Evolutionary conservation across 2,329 filamentous ascomycete species (phyloP), one percentile per base, ranked within the genome.

Genomic region (Huntiella bhutanensis): DNA sequence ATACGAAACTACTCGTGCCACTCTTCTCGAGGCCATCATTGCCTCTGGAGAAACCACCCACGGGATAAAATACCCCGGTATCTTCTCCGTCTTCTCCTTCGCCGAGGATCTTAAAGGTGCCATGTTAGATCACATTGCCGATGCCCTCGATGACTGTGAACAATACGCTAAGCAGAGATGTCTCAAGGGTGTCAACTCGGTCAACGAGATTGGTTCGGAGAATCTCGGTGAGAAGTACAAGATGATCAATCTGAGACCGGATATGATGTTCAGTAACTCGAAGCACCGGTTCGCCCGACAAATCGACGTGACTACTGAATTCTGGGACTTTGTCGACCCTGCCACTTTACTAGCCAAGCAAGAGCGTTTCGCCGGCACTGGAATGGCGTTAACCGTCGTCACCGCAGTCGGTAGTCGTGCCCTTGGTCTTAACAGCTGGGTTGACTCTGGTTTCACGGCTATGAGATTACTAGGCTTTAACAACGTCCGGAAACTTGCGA

Each of bases 291-390:
- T 94, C 36, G 86, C 84, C 4, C 77, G 85, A 52, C 80, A 93
- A 57, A 78, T 96, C 12, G 77, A 95, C 51, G 77, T 94, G 15
- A 77, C 91, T 46, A 82, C 91, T 3, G 87, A 98, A 57, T 55
- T 94, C 0, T 82, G 72, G 72, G 91, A 98, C 64, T 96, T 98
- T 67, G 83, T 98, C 55, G 91, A 98, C 60, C 70, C 86, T 60
- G 71, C 77, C 13, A 82, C 77, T 8, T 64, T 96, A 4, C 71
- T 93, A 65, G 85, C 95, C 57, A 73, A 78, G 46, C 88, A 96
- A 59, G 91, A 98, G 62, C 98, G 96, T 69, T 71, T 92, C 47
- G 87, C 88, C 4, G 85, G 88, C 35, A 92, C 87, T 3, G 82
- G 91, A 52, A 87, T 98, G 80, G 91, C 88, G 4, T 70, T 98